Evolutionary conservation across 2,329 filamentous ascomycete species (phyloP).

Genomic region (Colletotrichum sp.): DNA sequence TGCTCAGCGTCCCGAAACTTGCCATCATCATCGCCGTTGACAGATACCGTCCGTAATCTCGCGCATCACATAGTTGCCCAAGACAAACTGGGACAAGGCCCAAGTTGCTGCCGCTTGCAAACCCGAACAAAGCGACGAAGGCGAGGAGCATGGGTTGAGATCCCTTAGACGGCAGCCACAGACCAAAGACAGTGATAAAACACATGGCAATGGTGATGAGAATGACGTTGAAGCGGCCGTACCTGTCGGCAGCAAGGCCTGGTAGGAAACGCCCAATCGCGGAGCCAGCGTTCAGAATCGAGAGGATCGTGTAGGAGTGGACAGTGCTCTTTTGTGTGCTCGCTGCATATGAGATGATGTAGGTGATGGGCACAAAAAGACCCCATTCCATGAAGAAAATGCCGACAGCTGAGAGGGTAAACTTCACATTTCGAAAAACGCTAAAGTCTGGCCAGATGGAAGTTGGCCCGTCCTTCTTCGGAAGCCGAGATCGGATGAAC

Average conservation of each 20-base stretch:
- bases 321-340: constrained; percentile 61
- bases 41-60: constrained; percentile 78
- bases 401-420: constrained; percentile 64
- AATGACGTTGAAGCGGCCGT: constrained; percentile 84
- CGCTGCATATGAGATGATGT: constrained; percentile 75
- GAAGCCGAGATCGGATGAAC: constrained; percentile 59
- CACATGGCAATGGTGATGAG: constrained; percentile 66
- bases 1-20: constrained; percentile 68
- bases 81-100: constrained; percentile 80
- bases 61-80: constrained; percentile 77
- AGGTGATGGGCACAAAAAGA: constrained; percentile 76
- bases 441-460: constrained; percentile 61
- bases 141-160: constrained; percentile 64
- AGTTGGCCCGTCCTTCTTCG: constrained; percentile 46
- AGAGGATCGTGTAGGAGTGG: constrained; percentile 77
- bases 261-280: constrained; percentile 79
- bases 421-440: constrained; percentile 65
- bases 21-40: constrained; percentile 80
- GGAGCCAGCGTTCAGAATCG: constrained; percentile 80
- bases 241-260: constrained; percentile 74
- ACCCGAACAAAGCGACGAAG: constrained; percentile 77
- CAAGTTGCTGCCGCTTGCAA: constrained; percentile 80
- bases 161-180: constrained; percentile 72
- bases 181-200: constrained; percentile 60
- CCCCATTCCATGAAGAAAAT: constrained; percentile 76